Conservation (phyloP, 208 protist species). For the Phytomonas sp. region DNA sequence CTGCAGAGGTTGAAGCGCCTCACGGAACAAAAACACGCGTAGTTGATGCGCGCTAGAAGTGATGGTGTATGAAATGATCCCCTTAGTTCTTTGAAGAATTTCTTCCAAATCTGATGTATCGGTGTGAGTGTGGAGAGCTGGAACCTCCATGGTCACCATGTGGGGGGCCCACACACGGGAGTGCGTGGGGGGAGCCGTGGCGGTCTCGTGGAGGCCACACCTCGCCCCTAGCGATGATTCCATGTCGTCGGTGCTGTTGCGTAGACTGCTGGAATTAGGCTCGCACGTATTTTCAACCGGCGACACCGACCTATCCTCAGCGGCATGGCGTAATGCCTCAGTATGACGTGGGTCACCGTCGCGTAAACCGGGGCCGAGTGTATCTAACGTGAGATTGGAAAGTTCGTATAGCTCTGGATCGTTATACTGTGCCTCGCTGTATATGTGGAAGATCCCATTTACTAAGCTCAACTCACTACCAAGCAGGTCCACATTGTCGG, state of each 20-base stretch:
- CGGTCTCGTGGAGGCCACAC: not conserved
- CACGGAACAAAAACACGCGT: conserved; percentile 51
- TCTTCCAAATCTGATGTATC: conserved; percentile 61
- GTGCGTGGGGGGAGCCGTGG: conserved; percentile 5
- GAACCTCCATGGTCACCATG: conserved; percentile 40
- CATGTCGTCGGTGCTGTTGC: conserved; percentile 5
- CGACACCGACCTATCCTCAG: conserved; percentile 16
- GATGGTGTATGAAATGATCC: conserved; percentile 80
- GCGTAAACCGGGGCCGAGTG: conserved; percentile 32
- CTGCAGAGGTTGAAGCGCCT: conserved; percentile 24
- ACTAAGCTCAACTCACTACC: conserved; percentile 36
- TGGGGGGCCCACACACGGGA: not conserved
- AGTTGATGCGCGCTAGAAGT: conserved; percentile 41
- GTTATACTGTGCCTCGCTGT: conserved; percentile 67
- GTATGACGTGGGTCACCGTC: conserved; percentile 37
- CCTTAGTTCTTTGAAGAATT: conserved; percentile 69
- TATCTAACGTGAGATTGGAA: conserved; percentile 36
- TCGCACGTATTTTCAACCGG: no score
- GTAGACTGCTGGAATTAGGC: conserved; percentile 16
- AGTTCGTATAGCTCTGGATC: conserved; percentile 67
- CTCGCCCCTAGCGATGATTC: not conserved
- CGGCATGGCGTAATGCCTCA: conserved; percentile 17
- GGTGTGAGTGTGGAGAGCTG: conserved; percentile 44
- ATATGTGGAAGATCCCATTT: conserved; percentile 46
- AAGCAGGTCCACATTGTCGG: conserved; percentile 76